Evolutionary conservation across 768 basidiomycete species (phyloP), one percentile per base, ranked within the genome.

Genomic region (Xerocomellus dryophilus): DNA sequence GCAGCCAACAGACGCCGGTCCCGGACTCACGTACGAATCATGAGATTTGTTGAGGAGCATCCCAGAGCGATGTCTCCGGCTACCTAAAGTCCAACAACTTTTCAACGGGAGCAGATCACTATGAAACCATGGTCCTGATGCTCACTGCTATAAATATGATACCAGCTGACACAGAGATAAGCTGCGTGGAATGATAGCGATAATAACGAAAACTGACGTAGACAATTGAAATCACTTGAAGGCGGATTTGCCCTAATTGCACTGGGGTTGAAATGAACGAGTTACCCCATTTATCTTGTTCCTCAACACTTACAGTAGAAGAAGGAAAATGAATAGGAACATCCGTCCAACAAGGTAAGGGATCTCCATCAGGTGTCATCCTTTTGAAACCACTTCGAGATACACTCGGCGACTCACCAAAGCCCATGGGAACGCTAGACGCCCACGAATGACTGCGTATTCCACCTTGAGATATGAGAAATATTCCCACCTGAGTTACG

Each of bases 1-100:
- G 25, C 7, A 20, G 10, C 2, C 7, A 7, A 36, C 1, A 20
- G 25, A 36, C 6, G 20, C 0, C 8, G 3, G 18, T 32, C 3
- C 42, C 9, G 8, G 31, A 49, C 67, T 51, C 49, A 69, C 69
- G 63, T 61, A 47, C 69, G 65, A 48, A 71, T 55, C 59, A 71
- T 61, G 42, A 69, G 18, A 44, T 71, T 71, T 18, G 47, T 51
- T 0, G 69, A 69, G 41, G 46, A 12, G 25, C 49, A 62, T 21
- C 51, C 65, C 2, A 69, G 23, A 21, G 32, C 50, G 21, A 67
- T 52, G 21, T 58, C 42, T 18, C 39, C 61, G 4, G 48, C 3
- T 8, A 61, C 4, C 67, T 71, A 40, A 10, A 5, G 21, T 31
- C 5, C 32, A 14, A 18, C 8, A 17, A 6, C 15, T 10, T 3